phyloP scores from a whole-genome alignment of 495 filamentous ascomycete genomes.

The Cudoniella acicularis region DNA sequence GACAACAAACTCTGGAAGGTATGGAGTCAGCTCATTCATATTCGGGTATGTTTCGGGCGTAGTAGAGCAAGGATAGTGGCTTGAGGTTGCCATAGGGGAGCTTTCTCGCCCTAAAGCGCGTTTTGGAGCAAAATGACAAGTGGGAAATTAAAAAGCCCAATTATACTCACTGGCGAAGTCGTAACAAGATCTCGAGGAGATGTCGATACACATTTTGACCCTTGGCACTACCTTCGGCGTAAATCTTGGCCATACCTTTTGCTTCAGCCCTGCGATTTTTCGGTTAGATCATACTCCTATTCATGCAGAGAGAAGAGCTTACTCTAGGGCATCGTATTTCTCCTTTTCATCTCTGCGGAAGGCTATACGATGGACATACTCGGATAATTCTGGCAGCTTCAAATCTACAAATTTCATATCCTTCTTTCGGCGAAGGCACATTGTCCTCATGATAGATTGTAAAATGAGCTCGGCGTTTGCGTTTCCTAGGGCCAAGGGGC shows the following conservation, averaged over 20 bases:
- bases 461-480: slow-evolving; percentile 59
- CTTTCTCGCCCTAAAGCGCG: too few species aligned
- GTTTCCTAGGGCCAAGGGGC: slow-evolving; percentile 61
- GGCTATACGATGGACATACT: slow-evolving; percentile 74
- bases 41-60: too few species aligned
- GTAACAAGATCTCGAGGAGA: slow-evolving; percentile 77
- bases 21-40: too few species aligned
- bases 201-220: slow-evolving; percentile 54
- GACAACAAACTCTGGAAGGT: slow-evolving; percentile 82
- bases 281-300: not conserved
- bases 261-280: slow-evolving; percentile 56
- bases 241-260: slow-evolving; percentile 65
- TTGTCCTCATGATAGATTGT: slow-evolving; percentile 73
- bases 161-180: slow-evolving; percentile 87
- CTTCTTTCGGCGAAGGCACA: slow-evolving; percentile 82
- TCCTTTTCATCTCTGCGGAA: slow-evolving; percentile 72
- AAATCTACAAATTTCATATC: slow-evolving; percentile 89
- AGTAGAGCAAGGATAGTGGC: too few species aligned
- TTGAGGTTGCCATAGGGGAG: too few species aligned
- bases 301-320: slow-evolving; percentile 29
- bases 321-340: slow-evolving; percentile 77
- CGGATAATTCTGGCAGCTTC: slow-evolving; percentile 71
- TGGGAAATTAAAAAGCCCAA: too few species aligned
- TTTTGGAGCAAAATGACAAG: too few species aligned
- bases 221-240: slow-evolving; percentile 35